Evolutionary conservation across 441 rosid genomes (phyloP).

Genomic region (Syzygium malaccense): DNA sequence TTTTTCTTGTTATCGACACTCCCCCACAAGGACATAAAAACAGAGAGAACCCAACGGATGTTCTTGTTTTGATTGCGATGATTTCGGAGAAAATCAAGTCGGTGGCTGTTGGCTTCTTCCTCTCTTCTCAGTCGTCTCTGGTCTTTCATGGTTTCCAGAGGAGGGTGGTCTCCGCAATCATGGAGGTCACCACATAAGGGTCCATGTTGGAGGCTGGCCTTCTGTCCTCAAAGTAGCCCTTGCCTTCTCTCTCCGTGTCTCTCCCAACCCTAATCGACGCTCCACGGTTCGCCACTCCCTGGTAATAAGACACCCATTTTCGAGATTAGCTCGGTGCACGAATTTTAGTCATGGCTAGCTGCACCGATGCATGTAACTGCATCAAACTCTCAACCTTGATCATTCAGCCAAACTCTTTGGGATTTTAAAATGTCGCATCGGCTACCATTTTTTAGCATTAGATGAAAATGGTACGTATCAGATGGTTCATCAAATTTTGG

Average conservation of each 20-base stretch:
- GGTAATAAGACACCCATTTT: neutral
- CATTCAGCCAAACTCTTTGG: neutral
- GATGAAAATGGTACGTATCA: neutral
- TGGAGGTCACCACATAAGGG: constrained; percentile 13
- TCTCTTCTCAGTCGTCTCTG: neutral
- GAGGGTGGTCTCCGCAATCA: constrained; percentile 14
- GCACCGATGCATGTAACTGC: neutral
- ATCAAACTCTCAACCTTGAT: neutral
- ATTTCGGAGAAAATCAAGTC: neutral
- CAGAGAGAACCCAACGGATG: neutral
- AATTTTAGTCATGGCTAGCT: neutral
- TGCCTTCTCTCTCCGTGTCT: constrained; percentile 13
- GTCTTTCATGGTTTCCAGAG: constrained; percentile 3
- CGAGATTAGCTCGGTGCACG: neutral
- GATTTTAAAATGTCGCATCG: neutral
- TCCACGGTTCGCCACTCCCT: constrained; percentile 14
- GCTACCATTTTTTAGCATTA: neutral
- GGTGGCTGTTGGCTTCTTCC: neutral
- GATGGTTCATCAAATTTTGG: neutral
- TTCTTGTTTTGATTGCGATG: neutral
- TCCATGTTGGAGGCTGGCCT: constrained; percentile 20
- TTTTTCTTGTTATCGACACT: neutral
- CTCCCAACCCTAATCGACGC: constrained; percentile 11
- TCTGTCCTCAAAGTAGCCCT: constrained; percentile 16
- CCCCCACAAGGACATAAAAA: neutral